phyloP scores from a whole-genome alignment of 192 early-diverging fungal genomes.

The Haplosporangium gracile region DNA sequence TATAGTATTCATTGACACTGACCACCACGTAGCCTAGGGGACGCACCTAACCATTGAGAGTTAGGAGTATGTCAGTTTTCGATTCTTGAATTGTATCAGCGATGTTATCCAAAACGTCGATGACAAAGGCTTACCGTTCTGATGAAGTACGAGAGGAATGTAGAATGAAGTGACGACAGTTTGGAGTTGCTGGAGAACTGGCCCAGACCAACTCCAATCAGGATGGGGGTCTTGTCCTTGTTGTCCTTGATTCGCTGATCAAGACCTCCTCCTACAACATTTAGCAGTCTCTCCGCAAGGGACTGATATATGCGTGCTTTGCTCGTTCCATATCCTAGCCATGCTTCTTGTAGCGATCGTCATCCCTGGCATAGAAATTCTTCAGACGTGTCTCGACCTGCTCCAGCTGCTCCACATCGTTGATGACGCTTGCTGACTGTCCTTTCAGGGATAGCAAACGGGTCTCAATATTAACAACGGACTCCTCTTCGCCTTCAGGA shows the following conservation, averaged over 20 bases:
- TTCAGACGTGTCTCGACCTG: conserved; percentile 7
- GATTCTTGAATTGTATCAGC: too few relatives aligned
- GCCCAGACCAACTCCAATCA: background rate
- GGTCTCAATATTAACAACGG: background rate
- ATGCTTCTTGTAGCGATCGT: background rate
- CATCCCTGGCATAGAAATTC: background rate
- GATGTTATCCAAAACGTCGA: too few relatives aligned
- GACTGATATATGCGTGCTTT: background rate
- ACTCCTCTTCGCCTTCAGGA: background rate
- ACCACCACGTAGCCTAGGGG: conserved; percentile 11
- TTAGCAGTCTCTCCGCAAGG: background rate
- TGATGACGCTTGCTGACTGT: background rate
- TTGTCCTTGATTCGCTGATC: background rate
- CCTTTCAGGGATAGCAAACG: background rate
- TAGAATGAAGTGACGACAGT: background rate
- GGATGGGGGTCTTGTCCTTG: background rate
- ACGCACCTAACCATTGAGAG: background rate
- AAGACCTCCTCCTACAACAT: background rate
- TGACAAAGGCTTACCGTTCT: background rate
- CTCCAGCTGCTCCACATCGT: conserved; percentile 5
- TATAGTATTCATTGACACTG: conserved; percentile 14
- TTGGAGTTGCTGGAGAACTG: background rate
- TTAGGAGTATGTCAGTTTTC: too few relatives aligned
- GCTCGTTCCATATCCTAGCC: background rate
- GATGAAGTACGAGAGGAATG: background rate